phyloP scores from a whole-genome alignment of 768 basidiomycete species.

The Boletus sp. region DNA sequence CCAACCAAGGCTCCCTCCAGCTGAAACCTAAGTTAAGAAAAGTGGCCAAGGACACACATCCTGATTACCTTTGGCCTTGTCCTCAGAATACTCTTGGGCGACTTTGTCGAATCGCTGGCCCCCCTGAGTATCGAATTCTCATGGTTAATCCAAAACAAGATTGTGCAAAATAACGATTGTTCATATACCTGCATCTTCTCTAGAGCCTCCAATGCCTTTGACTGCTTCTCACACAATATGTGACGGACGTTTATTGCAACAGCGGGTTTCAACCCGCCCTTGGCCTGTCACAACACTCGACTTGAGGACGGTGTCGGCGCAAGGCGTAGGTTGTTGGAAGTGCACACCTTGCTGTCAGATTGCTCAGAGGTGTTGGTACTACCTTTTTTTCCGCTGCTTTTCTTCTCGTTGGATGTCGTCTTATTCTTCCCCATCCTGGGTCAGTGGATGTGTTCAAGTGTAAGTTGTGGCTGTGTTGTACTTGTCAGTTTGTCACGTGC shows the following conservation, averaged over 20 bases:
- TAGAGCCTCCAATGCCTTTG: slow-evolving; percentile 74
- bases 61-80: slow-evolving; percentile 76
- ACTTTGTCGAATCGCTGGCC: slow-evolving; percentile 86
- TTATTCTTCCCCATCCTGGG: slow-evolving; percentile 31
- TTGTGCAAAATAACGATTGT: neutral
- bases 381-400: slow-evolving; percentile 19
- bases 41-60: neutral
- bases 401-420: slow-evolving; percentile 23
- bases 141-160: neutral
- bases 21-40: slow-evolving; percentile 36
- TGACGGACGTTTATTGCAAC: slow-evolving; percentile 84
- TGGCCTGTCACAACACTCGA: slow-evolving; percentile 36
- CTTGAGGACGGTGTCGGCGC: neutral
- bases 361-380: slow-evolving; percentile 14
- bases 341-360: slow-evolving; percentile 26
- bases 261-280: slow-evolving; percentile 69
- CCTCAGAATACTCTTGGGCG: slow-evolving; percentile 87
- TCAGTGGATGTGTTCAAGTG: neutral
- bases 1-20: slow-evolving; percentile 86
- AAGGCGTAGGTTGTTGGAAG: neutral
- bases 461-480: slow-evolving; percentile 6
- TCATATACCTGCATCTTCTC: slow-evolving; percentile 68
- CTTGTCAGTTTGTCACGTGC: slow-evolving; percentile 15
- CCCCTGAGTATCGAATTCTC: slow-evolving; percentile 42
- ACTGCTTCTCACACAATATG: slow-evolving; percentile 86